Conservation (phyloP, 768 basidiomycete genomes). For the Russula virescens region DNA sequence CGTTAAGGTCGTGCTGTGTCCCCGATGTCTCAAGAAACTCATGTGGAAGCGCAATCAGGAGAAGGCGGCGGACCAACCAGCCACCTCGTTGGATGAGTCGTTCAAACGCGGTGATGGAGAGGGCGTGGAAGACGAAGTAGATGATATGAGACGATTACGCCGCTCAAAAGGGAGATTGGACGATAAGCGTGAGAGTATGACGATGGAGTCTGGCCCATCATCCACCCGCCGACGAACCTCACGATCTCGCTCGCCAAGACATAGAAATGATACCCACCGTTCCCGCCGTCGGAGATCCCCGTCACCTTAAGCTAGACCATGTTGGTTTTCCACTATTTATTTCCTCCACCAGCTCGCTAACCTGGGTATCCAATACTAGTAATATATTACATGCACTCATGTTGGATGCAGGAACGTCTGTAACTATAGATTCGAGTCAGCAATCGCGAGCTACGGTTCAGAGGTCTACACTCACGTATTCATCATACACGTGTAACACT, state of each 20-base stretch:
- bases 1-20: conserved; percentile 88
- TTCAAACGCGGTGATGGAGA: background rate
- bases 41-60: conserved; percentile 78
- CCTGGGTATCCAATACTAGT: background rate
- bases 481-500: conserved; percentile 79
- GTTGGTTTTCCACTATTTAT: background rate
- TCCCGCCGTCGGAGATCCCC: conserved; percentile 11
- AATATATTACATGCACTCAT: conserved; percentile 7
- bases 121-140: background rate
- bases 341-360: background rate
- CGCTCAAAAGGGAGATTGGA: conserved; percentile 1
- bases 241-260: conserved; percentile 23
- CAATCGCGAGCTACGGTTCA: background rate
- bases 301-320: background rate
- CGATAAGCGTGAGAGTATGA: background rate
- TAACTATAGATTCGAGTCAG: conserved; percentile 29
- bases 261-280: background rate
- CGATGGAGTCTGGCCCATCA: background rate
- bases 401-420: conserved; percentile 44
- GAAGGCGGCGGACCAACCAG: conserved; percentile 35
- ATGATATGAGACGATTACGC: background rate
- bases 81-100: background rate
- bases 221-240: conserved; percentile 9
- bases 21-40: conserved; percentile 73
- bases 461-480: conserved; percentile 58